Conservation (phyloP, 768 basidiomycete genomes). For the Auricularia sp. region DNA sequence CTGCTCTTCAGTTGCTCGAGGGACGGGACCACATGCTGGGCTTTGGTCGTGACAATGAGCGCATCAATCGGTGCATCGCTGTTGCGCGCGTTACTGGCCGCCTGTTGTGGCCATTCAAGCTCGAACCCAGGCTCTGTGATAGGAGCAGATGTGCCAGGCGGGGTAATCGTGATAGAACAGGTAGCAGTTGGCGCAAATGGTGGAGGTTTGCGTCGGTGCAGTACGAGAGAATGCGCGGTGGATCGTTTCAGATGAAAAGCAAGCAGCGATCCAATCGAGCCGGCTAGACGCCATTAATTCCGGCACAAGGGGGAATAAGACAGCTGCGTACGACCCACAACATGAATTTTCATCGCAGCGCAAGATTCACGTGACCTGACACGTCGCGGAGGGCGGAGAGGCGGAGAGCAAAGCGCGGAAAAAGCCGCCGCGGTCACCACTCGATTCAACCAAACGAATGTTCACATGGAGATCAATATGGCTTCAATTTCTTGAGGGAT, state of each 20-base stretch:
- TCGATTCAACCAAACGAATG: no score
- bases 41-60: neutral
- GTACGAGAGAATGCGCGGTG: neutral
- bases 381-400: neutral
- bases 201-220: neutral
- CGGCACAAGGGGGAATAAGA: neutral
- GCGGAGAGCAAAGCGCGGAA: neutral
- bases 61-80: neutral
- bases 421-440: no score
- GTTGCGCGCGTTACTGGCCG: no score
- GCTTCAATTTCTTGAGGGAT: no score
- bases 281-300: neutral
- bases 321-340: neutral
- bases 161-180: neutral
- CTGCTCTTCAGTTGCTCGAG: neutral
- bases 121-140: neutral
- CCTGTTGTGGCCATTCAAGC: neutral
- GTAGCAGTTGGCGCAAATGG: neutral
- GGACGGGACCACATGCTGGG: neutral
- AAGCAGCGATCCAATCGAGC: neutral
- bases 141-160: neutral
- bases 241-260: neutral
- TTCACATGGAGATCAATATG: no score
- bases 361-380: neutral
- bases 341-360: neutral